A percentile compares a stretch with the other conserved stretches of the same genome.
Conservation (phyloP, 331 rosid species). For the Phaseolus coccineus region DNA sequence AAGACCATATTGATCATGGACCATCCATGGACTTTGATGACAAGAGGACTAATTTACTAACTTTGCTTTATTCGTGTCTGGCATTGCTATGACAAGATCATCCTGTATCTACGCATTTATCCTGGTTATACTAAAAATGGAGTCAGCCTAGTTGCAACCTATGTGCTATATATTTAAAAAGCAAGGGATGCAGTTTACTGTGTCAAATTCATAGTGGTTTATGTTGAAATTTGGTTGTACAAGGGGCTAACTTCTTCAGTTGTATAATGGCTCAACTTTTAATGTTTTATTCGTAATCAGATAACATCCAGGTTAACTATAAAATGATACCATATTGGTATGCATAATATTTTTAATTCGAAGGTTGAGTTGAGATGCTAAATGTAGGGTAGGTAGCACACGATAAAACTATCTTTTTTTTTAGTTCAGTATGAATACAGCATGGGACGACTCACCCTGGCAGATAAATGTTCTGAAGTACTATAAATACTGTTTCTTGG, state of each 20-base stretch:
- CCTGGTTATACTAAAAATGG: neutral
- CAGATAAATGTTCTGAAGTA: conserved; percentile 25
- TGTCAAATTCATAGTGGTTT: neutral
- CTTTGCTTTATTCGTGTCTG: neutral
- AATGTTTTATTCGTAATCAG: neutral
- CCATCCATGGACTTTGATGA: neutral
- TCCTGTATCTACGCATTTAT: conserved; percentile 15
- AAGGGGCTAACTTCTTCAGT: neutral
- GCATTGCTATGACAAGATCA: conserved; percentile 20
- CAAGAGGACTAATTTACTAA: conserved; percentile 4
- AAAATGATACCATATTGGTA: conserved; percentile 3
- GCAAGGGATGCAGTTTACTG: neutral
- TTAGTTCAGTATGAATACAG: neutral
- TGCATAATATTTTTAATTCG: neutral
- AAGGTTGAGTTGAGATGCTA: conserved; percentile 9
- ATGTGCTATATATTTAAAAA: conserved; percentile 17
- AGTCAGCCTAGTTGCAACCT: neutral
- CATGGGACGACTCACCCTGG: conserved; percentile 25
- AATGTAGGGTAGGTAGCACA: neutral
- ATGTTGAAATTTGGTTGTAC: neutral
- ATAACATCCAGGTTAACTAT: neutral
- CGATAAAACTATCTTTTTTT: neutral
- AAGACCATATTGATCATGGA: neutral
- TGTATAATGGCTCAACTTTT: neutral
- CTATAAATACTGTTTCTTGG: neutral